Base-by-base conservation (phyloP, 441 rosid species). In the Corymbia calophylla region DNA sequence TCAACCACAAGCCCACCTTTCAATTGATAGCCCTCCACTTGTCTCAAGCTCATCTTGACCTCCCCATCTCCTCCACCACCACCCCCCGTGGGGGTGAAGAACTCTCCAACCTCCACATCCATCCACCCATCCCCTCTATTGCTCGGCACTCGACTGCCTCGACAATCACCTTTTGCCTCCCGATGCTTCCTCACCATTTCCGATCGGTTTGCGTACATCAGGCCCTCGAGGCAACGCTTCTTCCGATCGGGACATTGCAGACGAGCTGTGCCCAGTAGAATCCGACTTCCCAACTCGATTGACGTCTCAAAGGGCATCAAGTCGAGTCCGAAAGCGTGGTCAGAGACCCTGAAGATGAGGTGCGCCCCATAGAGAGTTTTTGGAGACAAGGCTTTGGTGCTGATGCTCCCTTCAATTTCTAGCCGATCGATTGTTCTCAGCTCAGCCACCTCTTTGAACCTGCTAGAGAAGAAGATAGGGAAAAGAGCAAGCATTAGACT, bases 1-100 rank as follows among this genome's bases (percentile, higher is more conserved):
- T 95, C 94, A 44, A 95, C 89, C 62, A 93, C 87, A 53, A 95
- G 93, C 35, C 96, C 96, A 4, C 95, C 97, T 92, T 94, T 95
- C 89, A 95, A 89, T 68, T 89, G 90, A 39, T 64, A 89, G 18
- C 90, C 88, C 60, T 85, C 64, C 19, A 86, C 88, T 80, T 89
- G 84, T 35, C 54, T 86, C 85, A 89, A 64, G 39, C 86, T 86
- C 86, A 64, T 64, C 66, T 23, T 86, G 2, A 93, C 91, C 84
- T 92, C 94, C 49, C 90, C 86, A 29, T 58, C 89, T 27, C 91
- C 84, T 14, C 9, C 89, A 3, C 88, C 94, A 5, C 35, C 91
- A 4, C 86, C 92, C 6, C 81, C 91, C 23, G 60, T 91, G n/a
- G n/a, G n/a, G n/a, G n/a, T n/a, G 18, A 91, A 92, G 81, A 95